Percentiles rank a stretch among this genome's conserved stretches.
Evolutionary conservation across 108 stramenopile species (phyloP).

Genomic region (Phaeodactylum tricornutum): DNA sequence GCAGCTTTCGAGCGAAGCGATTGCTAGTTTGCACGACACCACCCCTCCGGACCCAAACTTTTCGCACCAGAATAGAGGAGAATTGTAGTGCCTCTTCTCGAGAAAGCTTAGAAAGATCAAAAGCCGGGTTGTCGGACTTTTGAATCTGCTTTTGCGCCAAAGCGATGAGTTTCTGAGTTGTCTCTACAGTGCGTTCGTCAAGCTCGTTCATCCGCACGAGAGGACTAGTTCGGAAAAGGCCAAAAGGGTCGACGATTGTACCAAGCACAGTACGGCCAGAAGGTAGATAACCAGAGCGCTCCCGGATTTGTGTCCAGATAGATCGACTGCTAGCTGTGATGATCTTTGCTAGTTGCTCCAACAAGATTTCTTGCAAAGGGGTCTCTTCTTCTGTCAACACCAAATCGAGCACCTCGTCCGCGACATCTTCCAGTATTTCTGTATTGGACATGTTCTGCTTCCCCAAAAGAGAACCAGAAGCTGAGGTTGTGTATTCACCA

Average conservation of each 20-base stretch:
- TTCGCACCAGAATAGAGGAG: constrained; percentile 44
- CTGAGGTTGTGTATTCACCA: constrained; percentile 63
- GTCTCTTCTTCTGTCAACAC: constrained; percentile 72
- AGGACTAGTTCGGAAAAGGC: constrained; percentile 66
- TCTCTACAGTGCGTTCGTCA: constrained; percentile 66
- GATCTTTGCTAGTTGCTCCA: constrained; percentile 81
- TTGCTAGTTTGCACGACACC: constrained; percentile 56
- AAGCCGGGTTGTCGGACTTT: constrained; percentile 9
- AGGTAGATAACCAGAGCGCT: constrained; percentile 58
- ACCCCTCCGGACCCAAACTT: constrained; percentile 62
- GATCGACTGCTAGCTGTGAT: constrained; percentile 49
- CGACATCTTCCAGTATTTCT: constrained; percentile 41
- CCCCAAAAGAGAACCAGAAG: constrained; percentile 44
- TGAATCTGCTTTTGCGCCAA: constrained; percentile 22
- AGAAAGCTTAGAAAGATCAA: constrained; percentile 44
- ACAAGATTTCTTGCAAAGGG: constrained; percentile 66
- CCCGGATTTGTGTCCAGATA: constrained; percentile 47
- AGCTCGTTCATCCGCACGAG: constrained; percentile 52
- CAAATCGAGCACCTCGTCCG: constrained; percentile 67
- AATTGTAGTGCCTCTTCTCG: constrained; percentile 50
- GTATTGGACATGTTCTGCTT: constrained; percentile 31
- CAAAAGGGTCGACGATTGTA: constrained; percentile 78
- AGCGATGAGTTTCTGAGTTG: constrained; percentile 50
- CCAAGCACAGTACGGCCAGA: constrained; percentile 65
- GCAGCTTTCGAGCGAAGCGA: constrained; percentile 48